phyloP scores from a whole-genome alignment of 768 basidiomycete genomes.

The Podaxis carcinomalis region DNA sequence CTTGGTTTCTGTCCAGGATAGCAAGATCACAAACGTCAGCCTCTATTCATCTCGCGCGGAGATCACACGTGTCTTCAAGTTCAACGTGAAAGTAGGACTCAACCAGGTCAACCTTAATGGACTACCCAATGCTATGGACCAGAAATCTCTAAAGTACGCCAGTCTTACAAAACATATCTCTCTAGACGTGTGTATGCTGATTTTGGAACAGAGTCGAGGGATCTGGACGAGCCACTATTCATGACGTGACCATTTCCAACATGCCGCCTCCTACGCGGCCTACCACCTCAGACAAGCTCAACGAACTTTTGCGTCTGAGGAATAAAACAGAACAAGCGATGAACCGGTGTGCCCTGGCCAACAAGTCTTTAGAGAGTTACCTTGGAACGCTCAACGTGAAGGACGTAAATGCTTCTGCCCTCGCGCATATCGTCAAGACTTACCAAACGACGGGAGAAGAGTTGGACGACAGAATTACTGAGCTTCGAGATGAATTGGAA shows the following conservation, averaged over 20 bases:
- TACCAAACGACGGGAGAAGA: slow-evolving; percentile 29
- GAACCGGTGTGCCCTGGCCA: slow-evolving; percentile 23
- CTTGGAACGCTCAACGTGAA: slow-evolving; percentile 29
- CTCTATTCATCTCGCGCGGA: slow-evolving; percentile 40
- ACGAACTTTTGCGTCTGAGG: slow-evolving; percentile 21
- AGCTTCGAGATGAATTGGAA: slow-evolving; percentile 24
- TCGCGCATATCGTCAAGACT: slow-evolving; percentile 25
- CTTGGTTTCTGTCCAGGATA: slow-evolving; percentile 24
- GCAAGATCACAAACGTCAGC: slow-evolving; percentile 35
- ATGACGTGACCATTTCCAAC: slow-evolving; percentile 35
- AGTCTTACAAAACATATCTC: not conserved
- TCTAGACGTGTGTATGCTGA: not conserved
- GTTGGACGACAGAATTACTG: slow-evolving; percentile 27
- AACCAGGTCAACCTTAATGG: slow-evolving; percentile 37
- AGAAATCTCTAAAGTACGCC: slow-evolving; percentile 36
- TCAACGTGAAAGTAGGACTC: slow-evolving; percentile 32
- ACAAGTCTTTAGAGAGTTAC: slow-evolving; percentile 28
- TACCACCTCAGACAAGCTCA: slow-evolving; percentile 23
- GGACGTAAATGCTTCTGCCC: slow-evolving; percentile 23
- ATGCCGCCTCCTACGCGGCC: slow-evolving; percentile 15
- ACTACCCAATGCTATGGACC: slow-evolving; percentile 32
- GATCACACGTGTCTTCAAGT: slow-evolving; percentile 34
- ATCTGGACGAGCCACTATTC: slow-evolving; percentile 39
- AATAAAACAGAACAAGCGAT: slow-evolving; percentile 25
- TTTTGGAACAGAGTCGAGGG: slow-evolving; percentile 36